Evolutionary conservation across 2,329 filamentous ascomycete species (phyloP), one percentile per base, ranked within the genome.

Genomic region (Diaporthe amygdali): DNA sequence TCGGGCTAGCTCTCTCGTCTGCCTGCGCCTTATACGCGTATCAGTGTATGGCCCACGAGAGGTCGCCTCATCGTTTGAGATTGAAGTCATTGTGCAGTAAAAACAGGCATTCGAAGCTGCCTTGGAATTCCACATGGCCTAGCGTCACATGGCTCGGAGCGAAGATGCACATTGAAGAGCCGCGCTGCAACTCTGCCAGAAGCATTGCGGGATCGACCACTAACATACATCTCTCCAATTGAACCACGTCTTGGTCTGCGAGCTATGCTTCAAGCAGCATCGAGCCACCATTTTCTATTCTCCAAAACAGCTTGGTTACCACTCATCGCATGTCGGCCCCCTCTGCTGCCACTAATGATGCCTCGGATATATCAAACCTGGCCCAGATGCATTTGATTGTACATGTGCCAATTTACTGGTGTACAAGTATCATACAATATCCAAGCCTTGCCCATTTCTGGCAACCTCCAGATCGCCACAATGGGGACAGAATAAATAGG

Each of bases 181-280:
- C 51, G 51, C 51, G 39, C 51, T 68, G 66, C 39, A 56, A 49
- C 52, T 56, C 66, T 68, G 66, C n/a, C 14, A 32, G n/a, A 32
- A n/a, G 2, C 25, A 70, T 70, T 55, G 44, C 66, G 66, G 66
- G 66, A 69, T 66, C 54, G 54, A 59, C 54, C 27, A 59, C 10
- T 59, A 25, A 25, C 17, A 25, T n/a, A 14, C 49, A 25, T n/a
- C 25, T 59, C 67, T 39, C 71, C 68, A 63, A 70, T 67, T 8
- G 20, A 41, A 47, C 59, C 67, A 63, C 9, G 37, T 22, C 32
- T 5, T 47, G 41, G 15, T 17, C 32, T 27, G 41, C 54, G 46
- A 55, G 54, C 68, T 72, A 70, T 51, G 44, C 71, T 72, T 49
- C 30, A 64, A 55, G 44, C 25, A 64, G 67, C 61, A 63, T 63